Evolutionary conservation across 768 basidiomycete genomes (phyloP).

Genomic region (Collybia sp.): DNA sequence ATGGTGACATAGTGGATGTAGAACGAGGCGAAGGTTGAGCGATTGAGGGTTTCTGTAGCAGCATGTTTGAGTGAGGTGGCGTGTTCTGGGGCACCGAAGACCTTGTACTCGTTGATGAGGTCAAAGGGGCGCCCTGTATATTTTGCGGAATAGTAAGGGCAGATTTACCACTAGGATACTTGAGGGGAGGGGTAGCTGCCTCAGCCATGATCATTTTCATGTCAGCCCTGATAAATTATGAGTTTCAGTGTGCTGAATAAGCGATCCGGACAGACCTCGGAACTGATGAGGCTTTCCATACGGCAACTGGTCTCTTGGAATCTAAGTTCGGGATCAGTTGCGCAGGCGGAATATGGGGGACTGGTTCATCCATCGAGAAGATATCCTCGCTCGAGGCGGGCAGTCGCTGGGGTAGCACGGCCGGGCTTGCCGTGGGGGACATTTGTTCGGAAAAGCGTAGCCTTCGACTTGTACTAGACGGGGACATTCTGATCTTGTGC

Average conservation of each 20-base stretch:
- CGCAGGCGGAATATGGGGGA: slow-evolving; percentile 20
- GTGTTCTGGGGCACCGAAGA: not conserved
- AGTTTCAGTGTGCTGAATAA: slow-evolving; percentile 2
- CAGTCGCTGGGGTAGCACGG: slow-evolving; percentile 11
- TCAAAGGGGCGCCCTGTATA: not conserved
- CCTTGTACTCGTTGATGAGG: not conserved
- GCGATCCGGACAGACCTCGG: slow-evolving; percentile 41
- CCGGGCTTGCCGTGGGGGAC: slow-evolving; percentile 19
- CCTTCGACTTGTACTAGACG: slow-evolving; percentile 13
- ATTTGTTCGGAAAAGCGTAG: slow-evolving; percentile 5
- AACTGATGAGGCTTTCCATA: slow-evolving; percentile 45
- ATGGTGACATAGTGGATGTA: not conserved
- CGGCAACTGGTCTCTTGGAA: slow-evolving; percentile 18
- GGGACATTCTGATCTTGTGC: slow-evolving; percentile 11
- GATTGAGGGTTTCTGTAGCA: slow-evolving; percentile 5
- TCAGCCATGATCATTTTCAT: slow-evolving; percentile 88
- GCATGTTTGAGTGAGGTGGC: not conserved
- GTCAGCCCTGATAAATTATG: slow-evolving; percentile 52
- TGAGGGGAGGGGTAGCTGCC: slow-evolving; percentile 20
- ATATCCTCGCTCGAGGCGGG: slow-evolving; percentile 57
- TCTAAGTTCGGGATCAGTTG: slow-evolving; percentile 5
- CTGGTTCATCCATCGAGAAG: slow-evolving; percentile 80
- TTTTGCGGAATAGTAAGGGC: slow-evolving; percentile 1
- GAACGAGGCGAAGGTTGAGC: slow-evolving; percentile 7
- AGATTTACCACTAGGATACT: not conserved